Conservation (phyloP, 2,329 filamentous ascomycete species). For the Beauveria varroae region DNA sequence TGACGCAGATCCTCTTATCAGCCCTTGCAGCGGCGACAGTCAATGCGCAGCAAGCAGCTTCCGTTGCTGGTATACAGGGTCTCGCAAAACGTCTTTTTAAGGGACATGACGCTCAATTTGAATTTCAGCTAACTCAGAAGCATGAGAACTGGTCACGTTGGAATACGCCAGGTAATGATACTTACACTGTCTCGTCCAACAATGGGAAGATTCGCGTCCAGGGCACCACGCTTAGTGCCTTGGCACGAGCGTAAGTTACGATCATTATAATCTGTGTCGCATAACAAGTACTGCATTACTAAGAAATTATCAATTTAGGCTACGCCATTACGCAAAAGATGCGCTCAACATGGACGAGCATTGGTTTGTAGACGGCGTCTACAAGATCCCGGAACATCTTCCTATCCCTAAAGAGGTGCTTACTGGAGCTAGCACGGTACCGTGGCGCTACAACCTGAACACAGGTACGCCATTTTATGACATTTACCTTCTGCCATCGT, state of each 20-base stretch:
- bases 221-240: slow-evolving; percentile 4
- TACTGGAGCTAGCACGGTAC: slow-evolving; percentile 1
- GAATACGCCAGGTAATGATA: background rate
- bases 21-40: background rate
- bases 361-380: slow-evolving; percentile 1
- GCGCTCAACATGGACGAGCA: background rate
- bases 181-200: background rate
- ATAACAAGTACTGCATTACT: background rate
- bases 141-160: slow-evolving; percentile 1
- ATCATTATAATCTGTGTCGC: background rate
- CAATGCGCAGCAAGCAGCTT: background rate
- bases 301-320: background rate
- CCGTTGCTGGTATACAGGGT: background rate
- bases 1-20: background rate
- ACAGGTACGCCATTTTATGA: background rate
- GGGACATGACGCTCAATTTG: background rate
- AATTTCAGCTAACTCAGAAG: background rate
- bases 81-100: background rate
- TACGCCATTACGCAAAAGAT: slow-evolving; percentile 7
- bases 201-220: slow-evolving; percentile 6
- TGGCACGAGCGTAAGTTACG: background rate
- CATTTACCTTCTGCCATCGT: no score
- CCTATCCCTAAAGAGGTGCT: background rate
- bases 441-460: slow-evolving; percentile 9
- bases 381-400: background rate